Conservation (phyloP, 164 flowering plant genomes). For the Stephania japonica region DNA sequence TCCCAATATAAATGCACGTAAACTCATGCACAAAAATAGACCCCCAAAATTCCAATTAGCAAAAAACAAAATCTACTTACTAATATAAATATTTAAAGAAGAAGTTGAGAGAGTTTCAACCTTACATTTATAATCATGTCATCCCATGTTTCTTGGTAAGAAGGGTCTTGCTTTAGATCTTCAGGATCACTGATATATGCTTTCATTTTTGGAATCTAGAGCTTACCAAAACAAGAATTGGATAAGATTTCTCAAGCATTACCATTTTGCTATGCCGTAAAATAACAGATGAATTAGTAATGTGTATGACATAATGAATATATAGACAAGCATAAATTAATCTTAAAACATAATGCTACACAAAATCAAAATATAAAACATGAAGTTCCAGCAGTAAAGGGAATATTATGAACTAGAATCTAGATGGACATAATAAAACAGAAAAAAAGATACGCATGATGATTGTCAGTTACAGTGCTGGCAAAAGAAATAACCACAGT, state of each 20-base stretch:
- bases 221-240: constrained; percentile 48
- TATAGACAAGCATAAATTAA: no score
- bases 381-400: no score
- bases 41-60: not conserved
- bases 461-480: no score
- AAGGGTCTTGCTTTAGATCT: constrained; percentile 82
- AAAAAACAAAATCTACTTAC: not conserved
- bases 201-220: constrained; percentile 98
- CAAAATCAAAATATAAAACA: no score
- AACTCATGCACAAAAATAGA: not conserved
- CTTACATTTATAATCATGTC: constrained; percentile 93
- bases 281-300: no score
- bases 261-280: not conserved
- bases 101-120: not conserved
- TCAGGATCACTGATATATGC: constrained; percentile 91
- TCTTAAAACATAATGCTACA: no score
- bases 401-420: no score
- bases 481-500: no score
- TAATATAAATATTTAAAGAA: not conserved
- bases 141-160: constrained; percentile 93
- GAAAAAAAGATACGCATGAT: no score
- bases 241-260: constrained; percentile 20
- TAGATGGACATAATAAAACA: no score
- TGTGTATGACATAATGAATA: no score
- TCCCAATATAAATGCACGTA: no score